Base-by-base conservation (phyloP, 805 yeast species). In the Komagataella pseudopastoris region DNA sequence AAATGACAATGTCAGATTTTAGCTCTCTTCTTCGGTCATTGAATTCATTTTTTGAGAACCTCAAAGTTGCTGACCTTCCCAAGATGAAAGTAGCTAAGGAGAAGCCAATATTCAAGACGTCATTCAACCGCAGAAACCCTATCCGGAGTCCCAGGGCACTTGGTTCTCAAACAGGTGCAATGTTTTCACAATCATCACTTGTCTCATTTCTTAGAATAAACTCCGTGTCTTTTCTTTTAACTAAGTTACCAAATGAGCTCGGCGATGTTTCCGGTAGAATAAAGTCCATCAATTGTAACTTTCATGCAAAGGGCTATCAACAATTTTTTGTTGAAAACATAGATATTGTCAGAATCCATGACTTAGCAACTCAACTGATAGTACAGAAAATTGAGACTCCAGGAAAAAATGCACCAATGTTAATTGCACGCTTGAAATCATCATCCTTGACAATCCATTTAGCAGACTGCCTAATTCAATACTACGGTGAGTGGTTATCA, bases 401-500 rank as follows among this genome's bases (percentile, higher is more conserved):
- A 30, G 39, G n/a, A 30, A 30, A 30, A 44, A 63, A 64, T 8
- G 57, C 62, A 6, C 80, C 80, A 1, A 60, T 71, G 51, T 54
- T 77, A 1, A 70, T 71, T 2, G 51, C 74, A 14, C 71, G 70
- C 49, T 55, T 68, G 4, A 65, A 63, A 23, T 58, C 65, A 7
- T 66, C 65, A 5, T 65, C 67, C 8, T 50, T 73, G 5, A 76
- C 73, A 23, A 56, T 80, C 1, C 67, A 71, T 47, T 54, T 83
- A 20, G 68, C 76, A 43, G 78, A 81, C 53, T 51, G 77, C 10
- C 56, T 67, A 4, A 6, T 83, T 2, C 78, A 81, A 45, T 85
- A 85, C 56, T 75, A 80, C 56, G 78, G 89, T 0, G 63, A 67
- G 22, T 78, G 90, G 85, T 52, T 85, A 16, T 54, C 67, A 4